Percentiles rank a stretch among this genome's conserved stretches.
phyloP scores from a whole-genome alignment of 2,329 filamentous ascomycete species.

The Rhexocercosporidium sp. region DNA sequence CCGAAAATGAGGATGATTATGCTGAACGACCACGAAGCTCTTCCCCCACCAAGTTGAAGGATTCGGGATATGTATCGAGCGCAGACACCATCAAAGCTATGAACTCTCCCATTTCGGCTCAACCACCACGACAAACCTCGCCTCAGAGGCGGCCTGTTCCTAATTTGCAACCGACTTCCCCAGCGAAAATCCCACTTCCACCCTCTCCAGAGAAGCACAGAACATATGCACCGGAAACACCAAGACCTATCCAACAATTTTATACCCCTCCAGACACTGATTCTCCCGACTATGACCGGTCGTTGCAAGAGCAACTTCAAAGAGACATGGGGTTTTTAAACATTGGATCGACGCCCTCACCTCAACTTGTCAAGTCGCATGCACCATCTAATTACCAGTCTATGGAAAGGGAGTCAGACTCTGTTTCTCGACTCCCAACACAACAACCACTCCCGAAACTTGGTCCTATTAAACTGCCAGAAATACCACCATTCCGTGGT shows the following conservation, averaged over 20 bases:
- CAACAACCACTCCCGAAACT: slow-evolving; percentile 45
- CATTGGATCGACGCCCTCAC: slow-evolving; percentile 44
- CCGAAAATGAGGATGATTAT: slow-evolving; percentile 56
- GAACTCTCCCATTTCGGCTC: slow-evolving; percentile 50
- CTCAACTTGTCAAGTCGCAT: slow-evolving; percentile 34
- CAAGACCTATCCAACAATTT: slow-evolving; percentile 54
- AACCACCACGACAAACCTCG: slow-evolving; percentile 59
- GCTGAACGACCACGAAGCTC: slow-evolving; percentile 56
- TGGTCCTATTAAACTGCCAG: slow-evolving; percentile 43
- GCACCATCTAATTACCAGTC: slow-evolving; percentile 33
- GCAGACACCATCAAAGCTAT: slow-evolving; percentile 59
- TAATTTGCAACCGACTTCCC: slow-evolving; percentile 48
- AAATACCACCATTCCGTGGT: slow-evolving; percentile 45
- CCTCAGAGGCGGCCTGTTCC: slow-evolving; percentile 63
- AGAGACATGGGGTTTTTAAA: slow-evolving; percentile 65
- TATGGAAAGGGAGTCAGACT: slow-evolving; percentile 26
- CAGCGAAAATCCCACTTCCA: slow-evolving; percentile 65
- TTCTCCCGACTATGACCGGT: slow-evolving; percentile 65
- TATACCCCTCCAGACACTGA: slow-evolving; percentile 49
- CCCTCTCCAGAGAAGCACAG: slow-evolving; percentile 58
- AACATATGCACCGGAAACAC: slow-evolving; percentile 50
- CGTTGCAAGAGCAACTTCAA: slow-evolving; percentile 66
- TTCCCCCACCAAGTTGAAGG: slow-evolving; percentile 58
- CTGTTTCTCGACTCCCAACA: slow-evolving; percentile 35
- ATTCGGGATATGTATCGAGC: slow-evolving; percentile 43